Base-by-base conservation (phyloP, 140 eudicot genomes). In the Flaveria floridana region DNA sequence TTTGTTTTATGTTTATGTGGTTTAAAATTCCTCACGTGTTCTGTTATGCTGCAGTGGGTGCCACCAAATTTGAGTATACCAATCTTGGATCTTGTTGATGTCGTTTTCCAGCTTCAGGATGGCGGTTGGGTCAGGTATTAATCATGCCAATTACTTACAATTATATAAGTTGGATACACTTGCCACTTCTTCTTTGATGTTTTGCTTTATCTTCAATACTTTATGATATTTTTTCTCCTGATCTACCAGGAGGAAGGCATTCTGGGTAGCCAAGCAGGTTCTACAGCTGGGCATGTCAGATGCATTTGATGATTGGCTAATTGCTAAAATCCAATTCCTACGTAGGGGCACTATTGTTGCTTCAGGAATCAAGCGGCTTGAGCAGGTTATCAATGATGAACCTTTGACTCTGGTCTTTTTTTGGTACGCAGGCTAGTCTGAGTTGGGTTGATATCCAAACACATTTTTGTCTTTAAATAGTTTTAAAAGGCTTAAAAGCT, bases 81-180 rank as follows among this genome's bases (percentile, higher is more conserved):
- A 1, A 81, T 94, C 65, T 84, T 94, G n/a, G 92, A 94, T 87
- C 84, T 94, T 84, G 99, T 94, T 84, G 99, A 94, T 82, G 96
- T 87, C 78, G 83, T 94, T 77, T 94, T 94, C 85, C 99, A 94
- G 87, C 96, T 94, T 67, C 92, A 88, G 63, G 99, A 94, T 84
- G 99, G 99, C 72, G 99, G 97, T 73, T 94, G 98, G 98, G 84
- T 93, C 79, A 93, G 98, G 98, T 93, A 86, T 51, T 34, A 56
- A 25, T 37, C 58, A 59, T 57, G 37, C 8, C 48, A 6, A 19
- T 80, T 23, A 51, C 44, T 66, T 74, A n/a, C 30, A 70, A 2
- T 46, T 74, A 46, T 30, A 16, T 12, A 34, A 21, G 52, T 79
- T 28, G 61, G 53, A 59, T 76, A 53, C 64, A 30, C 51, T 76